phyloP scores from a whole-genome alignment of 148 eudicot species.

The Fagopyrum tataricum region DNA sequence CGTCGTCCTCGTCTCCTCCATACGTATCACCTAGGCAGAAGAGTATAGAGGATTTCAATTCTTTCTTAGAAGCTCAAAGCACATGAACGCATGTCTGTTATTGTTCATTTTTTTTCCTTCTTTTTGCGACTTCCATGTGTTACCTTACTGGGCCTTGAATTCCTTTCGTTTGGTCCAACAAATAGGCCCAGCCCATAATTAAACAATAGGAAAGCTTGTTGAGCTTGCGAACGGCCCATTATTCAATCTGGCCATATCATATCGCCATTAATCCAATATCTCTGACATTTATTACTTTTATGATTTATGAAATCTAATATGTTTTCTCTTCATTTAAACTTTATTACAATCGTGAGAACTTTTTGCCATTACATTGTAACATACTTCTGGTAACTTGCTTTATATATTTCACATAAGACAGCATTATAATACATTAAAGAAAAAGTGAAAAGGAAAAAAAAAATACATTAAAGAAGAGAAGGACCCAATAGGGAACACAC shows the following conservation, averaged over 20 bases:
- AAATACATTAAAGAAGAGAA: too few relatives aligned
- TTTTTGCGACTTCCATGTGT: background rate
- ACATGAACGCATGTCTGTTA: background rate
- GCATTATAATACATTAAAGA: too few relatives aligned
- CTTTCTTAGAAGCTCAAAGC: constrained; percentile 60
- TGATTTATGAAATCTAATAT: background rate
- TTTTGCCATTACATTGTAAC: too few relatives aligned
- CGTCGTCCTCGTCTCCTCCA: constrained; percentile 26
- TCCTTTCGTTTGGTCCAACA: background rate
- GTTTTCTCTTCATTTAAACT: too few relatives aligned
- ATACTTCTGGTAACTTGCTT: too few relatives aligned
- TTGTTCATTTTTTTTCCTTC: background rate
- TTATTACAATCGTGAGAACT: too few relatives aligned
- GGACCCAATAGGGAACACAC: background rate
- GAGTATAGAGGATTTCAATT: constrained; percentile 47
- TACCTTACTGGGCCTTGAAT: background rate
- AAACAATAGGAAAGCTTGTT: background rate
- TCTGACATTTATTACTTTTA: background rate
- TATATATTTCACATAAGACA: too few relatives aligned
- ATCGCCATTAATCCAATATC: background rate
- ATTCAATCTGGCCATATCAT: background rate
- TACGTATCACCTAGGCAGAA: constrained; percentile 33
- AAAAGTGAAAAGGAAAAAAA: background rate
- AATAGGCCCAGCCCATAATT: background rate
- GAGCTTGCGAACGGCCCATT: background rate